Conservation (phyloP, 441 rosid species). For the Syzygium malaccense region DNA sequence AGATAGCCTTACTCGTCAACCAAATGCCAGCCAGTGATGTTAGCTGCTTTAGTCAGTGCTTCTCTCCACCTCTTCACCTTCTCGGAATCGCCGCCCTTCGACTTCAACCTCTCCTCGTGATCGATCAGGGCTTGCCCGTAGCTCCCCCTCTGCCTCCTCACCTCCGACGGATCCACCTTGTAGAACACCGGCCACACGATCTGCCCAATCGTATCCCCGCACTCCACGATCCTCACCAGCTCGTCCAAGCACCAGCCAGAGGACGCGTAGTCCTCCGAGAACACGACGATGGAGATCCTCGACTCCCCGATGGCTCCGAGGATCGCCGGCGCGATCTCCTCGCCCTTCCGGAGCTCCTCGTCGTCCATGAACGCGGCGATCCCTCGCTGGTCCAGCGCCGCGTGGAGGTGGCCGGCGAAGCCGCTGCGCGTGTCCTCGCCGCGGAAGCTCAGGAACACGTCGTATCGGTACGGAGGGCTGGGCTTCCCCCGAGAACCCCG, state of each 20-base stretch:
- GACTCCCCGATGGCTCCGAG: neutral
- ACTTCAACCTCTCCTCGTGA: neutral
- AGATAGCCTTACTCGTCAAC: neutral
- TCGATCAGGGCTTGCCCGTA: neutral
- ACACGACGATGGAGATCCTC: neutral
- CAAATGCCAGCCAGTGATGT: neutral
- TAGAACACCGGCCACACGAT: neutral
- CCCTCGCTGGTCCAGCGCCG: neutral
- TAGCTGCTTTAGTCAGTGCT: neutral
- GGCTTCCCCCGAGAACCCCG: too few species aligned
- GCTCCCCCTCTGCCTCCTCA: neutral
- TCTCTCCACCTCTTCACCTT: neutral
- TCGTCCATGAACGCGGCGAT: neutral
- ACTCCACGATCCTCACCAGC: neutral
- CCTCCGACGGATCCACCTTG: neutral
- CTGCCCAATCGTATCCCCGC: neutral
- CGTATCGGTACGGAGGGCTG: neutral
- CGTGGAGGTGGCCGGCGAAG: neutral
- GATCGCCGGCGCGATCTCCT: neutral
- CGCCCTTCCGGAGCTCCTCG: neutral
- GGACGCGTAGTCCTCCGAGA: neutral
- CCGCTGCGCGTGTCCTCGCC: neutral
- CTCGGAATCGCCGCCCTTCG: neutral
- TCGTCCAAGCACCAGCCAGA: slow-evolving; percentile 8
- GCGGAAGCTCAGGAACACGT: slow-evolving; percentile 2